Conservation (phyloP, 108 stramenopile genomes). For the Cylindrotheca fusiformis region DNA sequence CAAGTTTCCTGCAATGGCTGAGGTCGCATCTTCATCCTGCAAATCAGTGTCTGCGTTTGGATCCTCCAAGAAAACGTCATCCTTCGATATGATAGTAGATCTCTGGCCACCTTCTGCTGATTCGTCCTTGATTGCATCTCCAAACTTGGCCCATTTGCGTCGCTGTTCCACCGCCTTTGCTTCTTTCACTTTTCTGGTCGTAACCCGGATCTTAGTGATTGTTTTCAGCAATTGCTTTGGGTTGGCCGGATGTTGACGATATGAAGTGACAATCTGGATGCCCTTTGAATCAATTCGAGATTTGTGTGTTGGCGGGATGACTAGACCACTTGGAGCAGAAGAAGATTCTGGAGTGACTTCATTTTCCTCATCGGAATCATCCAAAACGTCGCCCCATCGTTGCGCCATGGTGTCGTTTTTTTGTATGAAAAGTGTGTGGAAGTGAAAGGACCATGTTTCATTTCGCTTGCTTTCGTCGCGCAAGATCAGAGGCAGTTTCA, state of each 20-base stretch:
- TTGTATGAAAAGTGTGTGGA: background rate
- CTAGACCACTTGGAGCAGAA: slow-evolving; percentile 24
- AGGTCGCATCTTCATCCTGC: slow-evolving; percentile 80
- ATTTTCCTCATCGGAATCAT: slow-evolving; percentile 51
- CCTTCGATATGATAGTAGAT: slow-evolving; percentile 73
- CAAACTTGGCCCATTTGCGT: slow-evolving; percentile 85
- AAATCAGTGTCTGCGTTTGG: slow-evolving; percentile 85
- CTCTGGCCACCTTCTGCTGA: slow-evolving; percentile 52
- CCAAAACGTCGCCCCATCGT: slow-evolving; percentile 53
- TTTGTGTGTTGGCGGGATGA: slow-evolving; percentile 82
- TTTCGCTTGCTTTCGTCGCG: background rate
- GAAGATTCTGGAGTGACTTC: slow-evolving; percentile 2
- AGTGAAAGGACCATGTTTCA: background rate
- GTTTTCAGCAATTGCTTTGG: slow-evolving; percentile 72
- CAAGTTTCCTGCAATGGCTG: slow-evolving; percentile 78
- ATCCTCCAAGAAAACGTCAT: slow-evolving; percentile 84
- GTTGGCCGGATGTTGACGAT: slow-evolving; percentile 70
- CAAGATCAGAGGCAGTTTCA: background rate
- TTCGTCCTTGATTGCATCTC: slow-evolving; percentile 65
- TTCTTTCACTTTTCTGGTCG: slow-evolving; percentile 51
- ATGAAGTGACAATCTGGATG: slow-evolving; percentile 83
- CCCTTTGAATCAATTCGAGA: slow-evolving; percentile 80
- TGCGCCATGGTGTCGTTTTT: slow-evolving; percentile 32
- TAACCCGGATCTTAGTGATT: slow-evolving; percentile 66
- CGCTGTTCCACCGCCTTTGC: slow-evolving; percentile 62